Base-by-base conservation (phyloP, 1,284 basidiomycete species). In the Marasmius sp. region DNA sequence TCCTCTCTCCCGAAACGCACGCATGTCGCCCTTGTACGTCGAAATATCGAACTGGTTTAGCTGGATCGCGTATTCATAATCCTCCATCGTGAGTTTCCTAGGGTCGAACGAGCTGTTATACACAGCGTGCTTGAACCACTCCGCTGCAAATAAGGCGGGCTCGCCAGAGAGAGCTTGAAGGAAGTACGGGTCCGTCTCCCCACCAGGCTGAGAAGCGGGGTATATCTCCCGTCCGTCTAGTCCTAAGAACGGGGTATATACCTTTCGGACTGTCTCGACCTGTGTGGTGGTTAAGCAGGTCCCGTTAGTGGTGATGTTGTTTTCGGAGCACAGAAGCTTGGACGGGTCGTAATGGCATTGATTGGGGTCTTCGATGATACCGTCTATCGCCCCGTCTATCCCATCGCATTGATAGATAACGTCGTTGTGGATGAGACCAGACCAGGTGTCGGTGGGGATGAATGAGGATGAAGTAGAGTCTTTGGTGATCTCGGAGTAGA, bases 361-460 rank as follows among this genome's bases (percentile, higher is more conserved):
- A 48, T 69, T 68, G 1, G 76, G 75, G 50, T 75, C 71, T 53
- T 68, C 72, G 58, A 76, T 72, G 63, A 76, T 71, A 3, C 72
- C 72, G 59, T 77, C 75, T 3, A 52, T 56, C 39, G 74, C 70
- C 20, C 75, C 75, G 60, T 75, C 72, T 5, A 72, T 59, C 8
- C 59, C 64, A 58, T 75, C 74, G 63, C 73, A 75, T 33, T 69
- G 68, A 6, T 52, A 41, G 20, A 69, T 38, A n/a, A 69, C 59
- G 18, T 69, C 61, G 14, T 38, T 14, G 11, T 64, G 57, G 34
- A 67, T 51, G 11, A 61, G n/a, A 9, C 27, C 11, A 33, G 37
- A 8, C 67, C 66, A 66, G 11, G 27, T 8, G 9, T 41, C 57
- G 11, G 57, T 43, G 8, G 64, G 36, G 3, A 69, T 36, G 47